phyloP scores from a whole-genome alignment of 371 early-diverging fungal species.

The Synchytrium microbalum region DNA sequence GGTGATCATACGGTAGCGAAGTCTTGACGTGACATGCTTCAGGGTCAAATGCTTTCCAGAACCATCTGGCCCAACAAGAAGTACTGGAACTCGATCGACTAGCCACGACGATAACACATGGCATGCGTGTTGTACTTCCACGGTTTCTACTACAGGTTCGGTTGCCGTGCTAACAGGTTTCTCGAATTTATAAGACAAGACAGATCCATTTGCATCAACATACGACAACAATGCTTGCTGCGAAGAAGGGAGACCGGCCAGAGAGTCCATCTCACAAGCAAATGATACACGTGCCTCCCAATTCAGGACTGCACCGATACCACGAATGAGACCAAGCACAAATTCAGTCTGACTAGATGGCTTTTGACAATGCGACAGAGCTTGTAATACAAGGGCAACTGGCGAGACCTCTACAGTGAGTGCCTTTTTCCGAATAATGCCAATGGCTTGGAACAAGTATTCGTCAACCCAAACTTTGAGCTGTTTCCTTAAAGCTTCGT shows the following conservation, averaged over 20 bases:
- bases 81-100: constrained; percentile 24
- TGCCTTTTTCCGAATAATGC: constrained; percentile 30
- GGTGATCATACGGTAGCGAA: constrained; percentile 25
- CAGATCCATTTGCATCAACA: constrained; percentile 17
- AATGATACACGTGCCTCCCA: constrained; percentile 26
- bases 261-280: constrained; percentile 30
- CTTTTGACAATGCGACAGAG: constrained; percentile 32
- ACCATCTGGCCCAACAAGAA: constrained; percentile 44
- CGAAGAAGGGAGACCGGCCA: constrained; percentile 28
- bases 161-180: constrained; percentile 17
- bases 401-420: constrained; percentile 34
- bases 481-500: constrained; percentile 13
- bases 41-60: constrained; percentile 42
- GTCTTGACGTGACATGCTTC: constrained; percentile 30
- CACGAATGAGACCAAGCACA: constrained; percentile 33
- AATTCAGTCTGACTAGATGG: constrained; percentile 20
- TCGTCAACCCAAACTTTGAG: constrained; percentile 27
- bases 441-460: constrained; percentile 30
- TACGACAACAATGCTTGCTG: constrained; percentile 32
- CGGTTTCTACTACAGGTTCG: constrained; percentile 35
- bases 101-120: constrained; percentile 43
- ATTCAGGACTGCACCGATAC: constrained; percentile 35
- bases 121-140: constrained; percentile 28
- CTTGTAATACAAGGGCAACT: constrained; percentile 34
- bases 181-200: constrained; percentile 23